Base-by-base conservation (phyloP, 2,329 filamentous ascomycete species). In the Colletotrichum tabaci region DNA sequence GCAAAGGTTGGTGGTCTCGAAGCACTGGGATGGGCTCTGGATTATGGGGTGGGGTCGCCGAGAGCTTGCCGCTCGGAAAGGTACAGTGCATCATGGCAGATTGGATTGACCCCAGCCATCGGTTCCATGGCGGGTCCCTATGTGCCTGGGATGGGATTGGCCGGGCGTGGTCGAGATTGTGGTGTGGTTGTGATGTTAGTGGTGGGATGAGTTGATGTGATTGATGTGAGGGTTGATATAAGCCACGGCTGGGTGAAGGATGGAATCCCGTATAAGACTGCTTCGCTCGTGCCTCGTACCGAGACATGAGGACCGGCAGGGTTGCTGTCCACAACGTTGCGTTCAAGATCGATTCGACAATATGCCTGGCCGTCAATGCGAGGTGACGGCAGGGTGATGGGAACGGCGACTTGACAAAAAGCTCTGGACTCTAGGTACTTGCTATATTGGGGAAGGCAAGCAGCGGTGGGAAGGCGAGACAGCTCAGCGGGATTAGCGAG, bases 351-450 rank as follows among this genome's bases (percentile, higher is more conserved):
- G 42, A 66, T 71, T 72, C 42, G 66, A 47, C 61, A 7, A 18
- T 7, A 16, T 46, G 50, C 66, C 66, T 61, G 42, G 66, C 44
- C 35, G 66, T 65, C 69, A 69, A 61, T 70, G 55, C 70, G 57
- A 69, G 66, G 44, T 66, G 60, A 72, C 66, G 61, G 46, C 26
- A 71, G 55, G 30, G 57, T 72, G 66, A 52, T 71, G 66, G 30
- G 38, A 60, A 42, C 44, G 52, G 50, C 49, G 65, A 44, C 60
- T 68, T 46, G 65, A 35, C 38, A 44, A 18, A 9, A 61, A 44
- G 63, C 67, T 58, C 67, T 52, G 44, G 35, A 71, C 42, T 61
- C 50, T 23, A 35, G 30, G 5, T 35, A 15, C 30, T 30, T 56
- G 57, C 35, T 16, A 44, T 50, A 57, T 26, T 26, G 50, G n/a